Evolutionary conservation across 345 rosid genomes (phyloP), one percentile per base, ranked within the genome.

Genomic region (Isatis tinctoria): DNA sequence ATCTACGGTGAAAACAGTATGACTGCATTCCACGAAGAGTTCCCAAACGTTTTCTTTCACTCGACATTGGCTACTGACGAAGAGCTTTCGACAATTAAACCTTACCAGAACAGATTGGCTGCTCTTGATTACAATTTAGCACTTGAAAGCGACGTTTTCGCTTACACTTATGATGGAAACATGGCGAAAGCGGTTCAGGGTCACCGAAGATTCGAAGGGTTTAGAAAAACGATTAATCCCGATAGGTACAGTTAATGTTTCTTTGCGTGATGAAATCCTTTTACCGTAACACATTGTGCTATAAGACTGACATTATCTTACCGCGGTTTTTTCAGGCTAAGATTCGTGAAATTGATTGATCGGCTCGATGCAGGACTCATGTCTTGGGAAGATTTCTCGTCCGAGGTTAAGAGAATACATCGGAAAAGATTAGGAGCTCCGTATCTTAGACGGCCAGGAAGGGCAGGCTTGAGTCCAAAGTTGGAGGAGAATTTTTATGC

Each of bases 121-220:
- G 94, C 96, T 4, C 56, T 90, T 70, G 96, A 90, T 73, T 85
- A 88, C 66, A 70, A 80, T 8, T 75, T 93, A 18, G 91, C 97
- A 12, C 62, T 88, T 10, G 89, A 80, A 65, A 87, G 95, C 44
- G 86, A 83, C 13, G 86, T 83, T 44, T 90, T 93, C 53, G 57
- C 87, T 53, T 82, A 84, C 26, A 87, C 87, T n/a, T 85, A 86
- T 12, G 86, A 87, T 67, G 98, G 95, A 17, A 86, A 88, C 77
- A 90, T 93, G 98, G 97, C 93, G 0, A 90, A 83, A 77, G 95
- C 95, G 0, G 95, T 81, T 12, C 82, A 79, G 8, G 96, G 96
- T 13, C 96, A 88, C 10, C 74, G 95, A 68, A 81, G 75, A 69
- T 85, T 83, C 51, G 85, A 90, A 81, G 93, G 95, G 26, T 88